phyloP scores from a whole-genome alignment of 73 alveolate genomes.

The Tetrahymena borealis region DNA sequence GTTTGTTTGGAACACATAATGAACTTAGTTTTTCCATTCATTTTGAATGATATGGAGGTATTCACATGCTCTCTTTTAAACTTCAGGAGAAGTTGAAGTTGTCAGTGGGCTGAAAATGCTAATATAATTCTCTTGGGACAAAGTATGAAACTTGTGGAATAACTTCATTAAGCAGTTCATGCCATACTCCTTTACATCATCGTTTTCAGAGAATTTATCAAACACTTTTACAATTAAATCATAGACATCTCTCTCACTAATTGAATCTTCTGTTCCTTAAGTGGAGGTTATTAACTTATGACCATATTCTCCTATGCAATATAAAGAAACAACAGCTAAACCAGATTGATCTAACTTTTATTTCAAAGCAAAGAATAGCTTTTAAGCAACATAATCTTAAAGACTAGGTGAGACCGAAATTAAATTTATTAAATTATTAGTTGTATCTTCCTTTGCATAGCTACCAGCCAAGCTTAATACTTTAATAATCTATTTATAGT shows the following conservation, averaged over 20 bases:
- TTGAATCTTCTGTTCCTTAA: constrained; percentile 8
- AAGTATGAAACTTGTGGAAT: constrained; percentile 1
- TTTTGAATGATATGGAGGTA: constrained; percentile 42
- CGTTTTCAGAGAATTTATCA: constrained; percentile 9
- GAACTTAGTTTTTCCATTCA: constrained; percentile 47
- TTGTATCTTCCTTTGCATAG: constrained; percentile 28
- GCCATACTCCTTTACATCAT: constrained; percentile 25
- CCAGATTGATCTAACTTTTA: constrained; percentile 23
- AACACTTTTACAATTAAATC: not conserved
- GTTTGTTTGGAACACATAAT: constrained; percentile 46
- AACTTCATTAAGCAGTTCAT: constrained; percentile 27
- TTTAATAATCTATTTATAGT: constrained; percentile 52
- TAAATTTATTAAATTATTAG: constrained; percentile 19
- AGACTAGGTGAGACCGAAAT: constrained; percentile 31
- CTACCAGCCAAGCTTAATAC: constrained; percentile 32
- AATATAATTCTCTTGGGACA: not conserved
- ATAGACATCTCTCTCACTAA: constrained; percentile 8
- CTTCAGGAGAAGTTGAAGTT: constrained; percentile 19
- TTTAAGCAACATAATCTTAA: constrained; percentile 24
- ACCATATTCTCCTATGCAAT: constrained; percentile 36
- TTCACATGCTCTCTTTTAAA: constrained; percentile 34
- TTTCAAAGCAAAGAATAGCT: constrained; percentile 19
- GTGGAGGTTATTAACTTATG: constrained; percentile 1
- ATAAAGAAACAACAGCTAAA: constrained; percentile 22
- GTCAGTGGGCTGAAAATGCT: constrained; percentile 11